Base-by-base conservation (phyloP, 352 stramenopile genomes). In the Pythium rishiriense region DNA sequence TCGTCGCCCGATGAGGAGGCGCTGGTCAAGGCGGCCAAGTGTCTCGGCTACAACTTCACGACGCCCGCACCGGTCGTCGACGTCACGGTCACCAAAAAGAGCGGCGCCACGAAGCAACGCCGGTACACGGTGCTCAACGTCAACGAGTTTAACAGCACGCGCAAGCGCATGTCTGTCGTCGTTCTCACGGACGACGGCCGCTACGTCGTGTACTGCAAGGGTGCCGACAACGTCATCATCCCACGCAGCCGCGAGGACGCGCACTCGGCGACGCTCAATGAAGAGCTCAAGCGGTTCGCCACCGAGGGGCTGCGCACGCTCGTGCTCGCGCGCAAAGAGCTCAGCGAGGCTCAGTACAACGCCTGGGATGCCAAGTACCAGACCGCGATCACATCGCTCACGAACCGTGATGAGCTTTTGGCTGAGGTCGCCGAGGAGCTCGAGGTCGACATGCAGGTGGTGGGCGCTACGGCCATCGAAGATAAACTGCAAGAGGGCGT, bases 151-250 rank as follows among this genome's bases (percentile, higher is more conserved):
- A 91, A 88, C 55, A 98, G 89, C 62, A 92, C 96, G 29, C 85
- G 98, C 28, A 99, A 99, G 78, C 78, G 98, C 59, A 99, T 99
- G 97, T 99, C 94, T 10, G 91, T 99, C 24, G 74, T 99, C 21
- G 74, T 98, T 19, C 81, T 88, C 14, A 79, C 68, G 1, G 64
- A 73, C 4, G 74, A 83, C 7, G 48, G 74, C 9, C 64, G 68
- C 8, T 85, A 85, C 31, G 68, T 88, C 2, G 48, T 93, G 4
- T 90, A 76, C 28, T 88, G 79, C 70, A 96, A 96, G 52, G 87
- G 87, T 0, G 86, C 87, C 7, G 88, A 97, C 68, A 94, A 89
- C 58, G 79, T 96, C 15, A 94, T 96, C 72, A 72, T 93, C n/a
- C 76, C 81, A 22, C 81, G 86, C 7, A 81, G 74, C 26, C 61